Conservation (phyloP, 805 yeast species). For the Wickerhamomyces pijperi region DNA sequence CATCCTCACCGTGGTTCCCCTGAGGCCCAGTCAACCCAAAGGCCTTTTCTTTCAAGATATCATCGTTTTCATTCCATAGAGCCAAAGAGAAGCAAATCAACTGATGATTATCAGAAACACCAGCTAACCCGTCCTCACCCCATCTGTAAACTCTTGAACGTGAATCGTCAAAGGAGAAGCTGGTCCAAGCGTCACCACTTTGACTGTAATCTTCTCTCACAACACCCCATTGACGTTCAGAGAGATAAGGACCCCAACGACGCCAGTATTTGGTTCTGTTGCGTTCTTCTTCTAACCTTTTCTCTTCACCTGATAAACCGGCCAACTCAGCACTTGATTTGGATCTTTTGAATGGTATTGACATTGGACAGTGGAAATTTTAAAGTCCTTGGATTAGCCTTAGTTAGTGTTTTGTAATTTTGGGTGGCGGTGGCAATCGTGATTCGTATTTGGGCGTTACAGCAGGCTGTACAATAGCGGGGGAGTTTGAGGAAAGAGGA, state of each 20-base stretch:
- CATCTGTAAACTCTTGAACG: conserved; percentile 75
- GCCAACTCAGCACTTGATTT: conserved; percentile 17
- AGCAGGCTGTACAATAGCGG: too few relatives aligned
- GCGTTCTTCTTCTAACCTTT: conserved; percentile 23
- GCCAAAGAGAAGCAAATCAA: conserved; percentile 68
- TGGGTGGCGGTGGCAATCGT: too few relatives aligned
- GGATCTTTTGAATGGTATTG: conserved; percentile 11
- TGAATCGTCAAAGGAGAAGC: conserved; percentile 79
- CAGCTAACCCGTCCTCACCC: conserved; percentile 95
- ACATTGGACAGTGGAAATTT: too few relatives aligned
- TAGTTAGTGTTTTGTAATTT: too few relatives aligned
- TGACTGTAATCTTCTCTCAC: conserved; percentile 82
- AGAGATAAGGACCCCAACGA: conserved; percentile 85
- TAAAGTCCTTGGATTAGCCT: too few relatives aligned
- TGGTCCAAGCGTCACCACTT: conserved; percentile 85
- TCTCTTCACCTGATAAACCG: conserved; percentile 24
- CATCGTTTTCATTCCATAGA: conserved; percentile 86
- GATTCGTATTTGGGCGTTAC: too few relatives aligned
- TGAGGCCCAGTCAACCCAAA: conserved; percentile 87
- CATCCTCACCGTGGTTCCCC: conserved; percentile 96
- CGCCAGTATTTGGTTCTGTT: conserved; percentile 49
- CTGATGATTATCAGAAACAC: conserved; percentile 78
- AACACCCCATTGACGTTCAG: conserved; percentile 75
- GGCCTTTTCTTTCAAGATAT: conserved; percentile 71
- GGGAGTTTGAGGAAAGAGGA: too few relatives aligned